A percentile compares a stretch with the other conserved stretches of the same genome.
Conservation (phyloP, 2,329 filamentous ascomycete species). For the Monilinia fructicola region DNA sequence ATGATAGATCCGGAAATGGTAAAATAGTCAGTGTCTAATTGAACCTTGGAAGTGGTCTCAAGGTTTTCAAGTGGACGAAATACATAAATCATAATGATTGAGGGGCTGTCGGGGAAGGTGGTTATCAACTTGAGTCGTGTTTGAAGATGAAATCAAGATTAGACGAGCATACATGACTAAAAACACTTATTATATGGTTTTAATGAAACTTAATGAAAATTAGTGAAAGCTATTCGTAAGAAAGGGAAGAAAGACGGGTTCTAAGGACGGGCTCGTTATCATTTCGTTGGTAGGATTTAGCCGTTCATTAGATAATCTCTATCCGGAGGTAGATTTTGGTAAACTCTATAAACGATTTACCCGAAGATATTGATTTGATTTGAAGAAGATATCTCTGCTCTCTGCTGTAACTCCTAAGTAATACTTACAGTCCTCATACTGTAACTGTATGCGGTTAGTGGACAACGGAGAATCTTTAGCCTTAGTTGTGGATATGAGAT, state of each 20-base stretch:
- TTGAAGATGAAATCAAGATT: neutral
- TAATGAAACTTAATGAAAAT: neutral
- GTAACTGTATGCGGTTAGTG: no score
- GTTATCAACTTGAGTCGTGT: neutral
- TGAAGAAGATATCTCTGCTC: no score
- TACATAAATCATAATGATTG: neutral
- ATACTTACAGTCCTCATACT: no score
- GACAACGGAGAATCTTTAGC: no score
- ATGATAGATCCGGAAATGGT: neutral
- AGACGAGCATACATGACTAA: conserved; percentile 17
- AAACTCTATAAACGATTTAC: no score
- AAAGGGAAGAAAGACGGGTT: neutral
- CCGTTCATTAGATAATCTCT: no score
- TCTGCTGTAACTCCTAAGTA: no score
- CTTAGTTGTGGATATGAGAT: no score
- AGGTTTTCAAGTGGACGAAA: neutral
- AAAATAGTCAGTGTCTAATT: neutral
- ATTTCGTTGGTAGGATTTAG: no score
- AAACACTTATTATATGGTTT: neutral
- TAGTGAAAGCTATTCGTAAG: neutral
- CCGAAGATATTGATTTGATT: no score
- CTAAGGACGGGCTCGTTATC: neutral
- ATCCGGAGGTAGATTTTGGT: no score
- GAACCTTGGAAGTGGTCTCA: neutral
- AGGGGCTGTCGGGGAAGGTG: neutral